These are phyloP conservation scores for Dendrobium nobile DNA, from an alignment of 106 monocot species.

Conservation along the genomic window DNA sequence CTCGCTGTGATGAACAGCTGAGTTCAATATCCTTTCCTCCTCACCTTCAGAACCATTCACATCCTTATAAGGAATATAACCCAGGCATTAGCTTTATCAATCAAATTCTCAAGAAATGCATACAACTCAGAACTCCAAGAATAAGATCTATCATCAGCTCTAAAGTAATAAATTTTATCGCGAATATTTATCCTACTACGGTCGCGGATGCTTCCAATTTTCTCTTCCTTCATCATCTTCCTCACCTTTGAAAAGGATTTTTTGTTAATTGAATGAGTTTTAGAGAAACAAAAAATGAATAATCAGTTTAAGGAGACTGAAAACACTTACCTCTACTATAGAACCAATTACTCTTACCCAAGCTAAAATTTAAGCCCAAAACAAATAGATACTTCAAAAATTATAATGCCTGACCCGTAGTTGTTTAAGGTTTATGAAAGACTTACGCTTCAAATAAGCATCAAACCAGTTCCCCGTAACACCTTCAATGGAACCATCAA, in stretches of 20 bases:
- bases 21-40: constrained; percentile 17
- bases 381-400: too few relatives aligned
- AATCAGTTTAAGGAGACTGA: too few relatives aligned
- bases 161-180: constrained; percentile 53
- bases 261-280: too few relatives aligned
- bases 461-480: too few relatives aligned
- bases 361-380: too few relatives aligned
- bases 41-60: constrained; percentile 22
- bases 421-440: too few relatives aligned
- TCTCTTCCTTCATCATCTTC: constrained; percentile 77
- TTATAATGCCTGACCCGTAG: too few relatives aligned
- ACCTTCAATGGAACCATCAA: too few relatives aligned
- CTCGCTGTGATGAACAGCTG: constrained; percentile 60
- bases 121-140: constrained; percentile 36
- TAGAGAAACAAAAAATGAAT: too few relatives aligned
- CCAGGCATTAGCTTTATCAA: constrained; percentile 46
- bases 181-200: constrained; percentile 73
- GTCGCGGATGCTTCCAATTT: constrained; percentile 56
- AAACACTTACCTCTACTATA: too few relatives aligned
- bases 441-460: too few relatives aligned
- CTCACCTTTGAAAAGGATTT: constrained; percentile 63
- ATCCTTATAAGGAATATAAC: constrained; percentile 41
- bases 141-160: constrained; percentile 56
- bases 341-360: too few relatives aligned
- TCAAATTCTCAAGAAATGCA: constrained; percentile 42